Base-by-base conservation (phyloP, 768 basidiomycete species). In the Boletus sp. region DNA sequence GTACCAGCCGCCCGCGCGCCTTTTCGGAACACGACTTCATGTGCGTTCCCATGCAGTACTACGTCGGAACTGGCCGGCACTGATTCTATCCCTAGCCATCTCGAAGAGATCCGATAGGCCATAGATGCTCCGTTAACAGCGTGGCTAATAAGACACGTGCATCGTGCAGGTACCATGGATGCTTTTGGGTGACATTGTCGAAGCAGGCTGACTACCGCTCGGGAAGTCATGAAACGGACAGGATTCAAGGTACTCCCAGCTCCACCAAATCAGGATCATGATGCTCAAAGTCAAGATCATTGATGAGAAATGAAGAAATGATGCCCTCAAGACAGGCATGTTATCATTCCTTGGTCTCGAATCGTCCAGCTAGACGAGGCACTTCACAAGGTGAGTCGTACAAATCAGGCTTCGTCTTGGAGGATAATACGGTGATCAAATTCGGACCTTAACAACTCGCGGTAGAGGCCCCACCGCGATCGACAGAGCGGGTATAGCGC, bases 211-310 rank as follows among this genome's bases (percentile, higher is more conserved):
- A 62, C 21, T 19, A 39, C 37, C 46, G 34, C 35, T 44, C 35
- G 19, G 33, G 42, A 52, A 44, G 38, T 52, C 33, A 42, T 53
- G 61, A 55, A 51, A 49, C 50, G 32, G 17, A 41, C 11, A 5
- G 21, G 29, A 25, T 39, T 48, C n/a, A 21, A 42, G 37, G 6
- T 32, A 15, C 30, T 44, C n/a, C 43, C 30, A 39, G 17, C 46
- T 42, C 49, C 46, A 42, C 58, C 29, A 39, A 19, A 25, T 41
- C 47, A 53, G 38, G 37, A 44, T 51, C 50, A 38, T 47, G 45
- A 49, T 42, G 43, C n/a, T 45, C 2, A 37, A 47, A 17, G 15
- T 37, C 44, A 6, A 32, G 25, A 43, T 35, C 15, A 30, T 40
- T 27, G 29, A 35, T 23, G 27, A 33, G 40, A 15, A 33, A 30